phyloP scores from a whole-genome alignment of 805 yeast genomes.

The Brettanomyces sp. region DNA sequence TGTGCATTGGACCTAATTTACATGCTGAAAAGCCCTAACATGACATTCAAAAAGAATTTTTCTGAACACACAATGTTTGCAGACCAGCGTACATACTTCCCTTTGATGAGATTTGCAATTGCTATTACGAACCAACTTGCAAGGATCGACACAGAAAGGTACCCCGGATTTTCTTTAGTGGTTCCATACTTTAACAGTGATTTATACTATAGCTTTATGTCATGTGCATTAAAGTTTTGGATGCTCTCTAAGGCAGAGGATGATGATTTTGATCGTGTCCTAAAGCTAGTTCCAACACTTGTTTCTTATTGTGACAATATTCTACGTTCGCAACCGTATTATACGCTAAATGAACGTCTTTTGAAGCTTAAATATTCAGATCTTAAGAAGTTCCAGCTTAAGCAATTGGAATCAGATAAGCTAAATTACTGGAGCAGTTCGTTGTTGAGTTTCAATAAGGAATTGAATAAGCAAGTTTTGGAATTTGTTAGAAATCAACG shows the following conservation, averaged over 20 bases:
- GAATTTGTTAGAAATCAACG: slow-evolving; percentile 73
- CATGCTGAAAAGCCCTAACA: slow-evolving; percentile 47
- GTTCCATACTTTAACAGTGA: slow-evolving; percentile 40
- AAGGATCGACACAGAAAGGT: slow-evolving; percentile 11
- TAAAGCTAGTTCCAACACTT: slow-evolving; percentile 33
- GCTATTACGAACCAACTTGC: slow-evolving; percentile 21
- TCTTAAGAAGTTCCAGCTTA: slow-evolving; percentile 47
- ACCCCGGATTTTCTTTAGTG: slow-evolving; percentile 29
- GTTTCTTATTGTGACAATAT: slow-evolving; percentile 34
- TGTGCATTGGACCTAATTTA: slow-evolving; percentile 45
- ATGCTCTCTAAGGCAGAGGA: slow-evolving; percentile 45
- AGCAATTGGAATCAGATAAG: slow-evolving; percentile 29
- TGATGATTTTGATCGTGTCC: slow-evolving; percentile 43
- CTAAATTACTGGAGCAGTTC: slow-evolving; percentile 34
- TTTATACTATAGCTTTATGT: slow-evolving; percentile 47
- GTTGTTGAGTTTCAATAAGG: slow-evolving; percentile 38
- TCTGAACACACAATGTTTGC: slow-evolving; percentile 61
- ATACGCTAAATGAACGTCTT: slow-evolving; percentile 7
- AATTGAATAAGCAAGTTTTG: slow-evolving; percentile 46
- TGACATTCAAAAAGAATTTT: slow-evolving; percentile 51
- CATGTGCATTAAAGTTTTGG: slow-evolving; percentile 55
- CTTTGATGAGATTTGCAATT: slow-evolving; percentile 33
- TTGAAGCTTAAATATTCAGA: slow-evolving; percentile 30
- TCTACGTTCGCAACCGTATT: slow-evolving; percentile 27
- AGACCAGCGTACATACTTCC: slow-evolving; percentile 39